Percentiles rank a stretch among this genome's conserved stretches.
Conservation (phyloP, 495 filamentous ascomycete genomes). For the Aspergillus baeticus region DNA sequence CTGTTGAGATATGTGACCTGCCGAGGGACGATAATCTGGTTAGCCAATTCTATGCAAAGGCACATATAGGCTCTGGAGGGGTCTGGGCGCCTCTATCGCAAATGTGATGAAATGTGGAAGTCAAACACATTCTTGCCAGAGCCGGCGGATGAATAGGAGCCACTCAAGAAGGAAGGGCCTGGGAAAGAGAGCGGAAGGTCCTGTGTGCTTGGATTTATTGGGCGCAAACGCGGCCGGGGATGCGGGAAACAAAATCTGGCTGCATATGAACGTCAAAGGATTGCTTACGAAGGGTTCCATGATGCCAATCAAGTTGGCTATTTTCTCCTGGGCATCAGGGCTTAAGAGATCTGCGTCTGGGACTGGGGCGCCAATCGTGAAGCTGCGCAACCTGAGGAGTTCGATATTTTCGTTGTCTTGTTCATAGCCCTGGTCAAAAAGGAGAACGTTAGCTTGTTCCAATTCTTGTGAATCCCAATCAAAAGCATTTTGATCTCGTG, state of each 20-base stretch:
- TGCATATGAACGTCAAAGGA: constrained; percentile 19
- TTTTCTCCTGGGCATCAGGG: constrained; percentile 50
- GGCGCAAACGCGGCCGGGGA: constrained; percentile 29
- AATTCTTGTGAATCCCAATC: constrained; percentile 14
- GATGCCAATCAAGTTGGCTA: constrained; percentile 52
- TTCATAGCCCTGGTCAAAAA: constrained; percentile 61
- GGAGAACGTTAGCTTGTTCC: constrained; percentile 18
- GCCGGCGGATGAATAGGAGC: constrained; percentile 26
- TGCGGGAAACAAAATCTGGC: constrained; percentile 22
- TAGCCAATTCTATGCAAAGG: constrained; percentile 24
- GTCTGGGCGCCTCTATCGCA: constrained; percentile 6
- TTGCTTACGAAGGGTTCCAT: constrained; percentile 65
- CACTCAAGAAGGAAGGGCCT: constrained; percentile 17
- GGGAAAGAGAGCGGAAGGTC: constrained; percentile 8
- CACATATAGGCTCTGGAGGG: constrained; percentile 3
- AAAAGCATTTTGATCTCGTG: constrained; percentile 3
- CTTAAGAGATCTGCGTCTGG: constrained; percentile 54
- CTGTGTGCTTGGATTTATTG: constrained; percentile 26
- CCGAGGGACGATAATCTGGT: constrained; percentile 17
- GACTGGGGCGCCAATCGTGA: constrained; percentile 65
- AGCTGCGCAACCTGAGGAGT: constrained; percentile 74
- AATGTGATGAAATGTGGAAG: constrained; percentile 12
- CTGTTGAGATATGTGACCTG: constrained; percentile 63
- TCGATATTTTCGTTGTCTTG: constrained; percentile 71
- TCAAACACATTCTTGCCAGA: constrained; percentile 20